phyloP scores from a whole-genome alignment of 139 green algal species.

The Monoraphidium neglectum region DNA sequence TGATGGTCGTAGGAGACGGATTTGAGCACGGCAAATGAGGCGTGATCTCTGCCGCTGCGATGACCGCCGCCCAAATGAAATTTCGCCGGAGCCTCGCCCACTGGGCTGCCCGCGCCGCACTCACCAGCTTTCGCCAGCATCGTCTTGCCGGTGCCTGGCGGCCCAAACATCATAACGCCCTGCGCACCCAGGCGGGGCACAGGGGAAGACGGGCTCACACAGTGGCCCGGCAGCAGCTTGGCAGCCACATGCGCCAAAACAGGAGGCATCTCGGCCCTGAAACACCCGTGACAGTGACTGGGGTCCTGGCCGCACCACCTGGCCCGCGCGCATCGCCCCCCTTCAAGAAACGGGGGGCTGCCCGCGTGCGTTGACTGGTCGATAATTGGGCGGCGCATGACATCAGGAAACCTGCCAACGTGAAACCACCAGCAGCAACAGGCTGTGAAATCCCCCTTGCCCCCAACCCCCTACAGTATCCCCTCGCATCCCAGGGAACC shows the following conservation, averaged over 20 bases:
- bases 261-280: not conserved
- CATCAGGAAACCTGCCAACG: too few relatives aligned
- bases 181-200: too few relatives aligned
- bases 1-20: too few relatives aligned
- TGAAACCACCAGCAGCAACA: constrained; percentile 3
- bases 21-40: too few relatives aligned
- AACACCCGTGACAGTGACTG: not conserved
- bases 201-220: not conserved
- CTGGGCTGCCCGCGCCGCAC: constrained; percentile 52
- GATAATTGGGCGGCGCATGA: too few relatives aligned
- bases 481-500: not conserved
- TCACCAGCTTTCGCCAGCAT: constrained; percentile 90
- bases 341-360: too few relatives aligned
- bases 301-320: too few relatives aligned
- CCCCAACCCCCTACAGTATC: not conserved
- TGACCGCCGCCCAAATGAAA: too few relatives aligned
- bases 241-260: not conserved
- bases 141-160: constrained; percentile 92
- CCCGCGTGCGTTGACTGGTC: too few relatives aligned
- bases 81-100: too few relatives aligned
- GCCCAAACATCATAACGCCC: constrained; percentile 95
- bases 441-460: not conserved
- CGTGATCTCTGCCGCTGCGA: too few relatives aligned
- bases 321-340: too few relatives aligned
- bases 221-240: not conserved